Base-by-base conservation (phyloP, 768 basidiomycete genomes). In the Leucocoprinus leucothites region DNA sequence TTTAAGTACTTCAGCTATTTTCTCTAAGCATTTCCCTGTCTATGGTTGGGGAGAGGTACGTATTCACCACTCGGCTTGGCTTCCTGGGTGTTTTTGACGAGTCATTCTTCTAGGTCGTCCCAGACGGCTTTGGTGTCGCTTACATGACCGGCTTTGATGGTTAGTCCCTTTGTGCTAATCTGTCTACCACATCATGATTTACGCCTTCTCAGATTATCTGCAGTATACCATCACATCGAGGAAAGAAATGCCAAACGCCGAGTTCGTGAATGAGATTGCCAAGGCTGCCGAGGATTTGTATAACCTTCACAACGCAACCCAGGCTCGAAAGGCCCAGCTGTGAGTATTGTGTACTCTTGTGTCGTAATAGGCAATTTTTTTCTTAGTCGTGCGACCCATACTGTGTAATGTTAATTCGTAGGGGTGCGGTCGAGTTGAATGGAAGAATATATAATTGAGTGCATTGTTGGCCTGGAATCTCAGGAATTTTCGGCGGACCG, bases 31-130 rank as follows among this genome's bases (percentile, higher is more conserved):
- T 68, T 85, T 98, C 64, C 80, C 77, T 35, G 84, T 79, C 19
- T 94, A 97, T 69, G 94, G 94, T 13, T 98, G 95, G 95, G 95
- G 95, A 47, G 91, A 93, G 79, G 87, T 81, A 43, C 9, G 73
- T 64, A n/a, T 5, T 36, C 9, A 31, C 42, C 25, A 34, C 13
- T 34, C 38, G 38, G 31, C 31, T 46, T 13, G 22, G 14, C 13
- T 21, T 8, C 16, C 3, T 11, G 34, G 31, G 18, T 38, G 13
- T 6, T 34, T n/a, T n/a, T 40, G 16, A 16, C 31, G 9, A 36
- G 44, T 41, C n/a, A 26, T 36, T 9, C 28, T 21, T 19, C 8
- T 38, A 81, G 80, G 90, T 98, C 43, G 92, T 96, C 22, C 86
- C 91, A 1, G 87, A 97, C 60, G 95, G 95, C 1, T 98, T 95